phyloP scores from a whole-genome alignment of 345 rosid species.

The Pugionium dolabratum region DNA sequence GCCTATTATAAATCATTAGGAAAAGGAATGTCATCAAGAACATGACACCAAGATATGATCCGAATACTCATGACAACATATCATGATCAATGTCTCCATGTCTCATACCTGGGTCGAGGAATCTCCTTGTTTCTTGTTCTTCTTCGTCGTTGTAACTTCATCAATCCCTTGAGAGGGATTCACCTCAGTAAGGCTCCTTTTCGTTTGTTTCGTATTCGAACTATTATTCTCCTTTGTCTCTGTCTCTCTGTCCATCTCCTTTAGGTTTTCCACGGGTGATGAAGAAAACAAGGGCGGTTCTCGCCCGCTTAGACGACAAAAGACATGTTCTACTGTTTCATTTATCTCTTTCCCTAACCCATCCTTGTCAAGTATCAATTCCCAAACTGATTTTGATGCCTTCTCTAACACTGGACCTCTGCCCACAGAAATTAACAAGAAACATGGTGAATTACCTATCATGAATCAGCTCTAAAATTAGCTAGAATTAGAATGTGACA shows the following conservation, averaged over 20 bases:
- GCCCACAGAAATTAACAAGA: constrained; percentile 6
- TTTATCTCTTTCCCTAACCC: constrained; percentile 76
- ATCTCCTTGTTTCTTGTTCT: constrained; percentile 24
- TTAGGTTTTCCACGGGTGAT: constrained; percentile 42
- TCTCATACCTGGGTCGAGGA: not conserved
- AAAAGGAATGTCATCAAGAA: not conserved
- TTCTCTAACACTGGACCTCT: constrained; percentile 90
- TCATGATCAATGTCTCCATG: constrained; percentile 17
- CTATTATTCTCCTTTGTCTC: constrained; percentile 36
- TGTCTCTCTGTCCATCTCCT: constrained; percentile 19
- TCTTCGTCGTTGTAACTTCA: constrained; percentile 42
- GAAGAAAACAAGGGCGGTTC: constrained; percentile 72
- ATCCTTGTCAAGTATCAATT: constrained; percentile 70
- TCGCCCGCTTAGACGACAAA: constrained; percentile 69
- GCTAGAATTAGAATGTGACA: too few relatives aligned
- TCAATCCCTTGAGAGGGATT: constrained; percentile 41
- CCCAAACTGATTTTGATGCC: constrained; percentile 98
- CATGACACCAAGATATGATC: not conserved
- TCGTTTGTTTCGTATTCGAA: constrained; percentile 54
- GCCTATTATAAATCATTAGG: too few relatives aligned
- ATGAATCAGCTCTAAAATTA: too few relatives aligned
- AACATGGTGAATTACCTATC: not conserved
- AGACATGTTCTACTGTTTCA: constrained; percentile 68
- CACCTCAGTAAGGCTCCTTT: constrained; percentile 49
- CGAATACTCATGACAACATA: not conserved